phyloP scores from a whole-genome alignment of 164 flowering plant genomes.

The Liriodendron chinense region DNA sequence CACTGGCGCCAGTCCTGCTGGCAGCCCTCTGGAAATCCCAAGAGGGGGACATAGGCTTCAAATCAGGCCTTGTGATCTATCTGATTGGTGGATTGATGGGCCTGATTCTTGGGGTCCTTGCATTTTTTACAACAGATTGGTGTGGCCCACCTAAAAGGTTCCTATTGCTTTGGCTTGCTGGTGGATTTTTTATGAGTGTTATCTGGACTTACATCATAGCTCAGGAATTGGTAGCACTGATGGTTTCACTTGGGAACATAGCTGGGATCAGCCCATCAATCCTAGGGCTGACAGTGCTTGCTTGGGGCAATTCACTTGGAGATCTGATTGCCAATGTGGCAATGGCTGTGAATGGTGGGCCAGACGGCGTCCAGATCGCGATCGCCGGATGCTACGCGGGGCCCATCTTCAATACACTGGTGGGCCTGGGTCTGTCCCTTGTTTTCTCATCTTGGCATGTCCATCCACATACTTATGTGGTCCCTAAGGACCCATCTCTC shows the following conservation, averaged over 20 bases:
- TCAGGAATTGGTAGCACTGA: conserved; percentile 46
- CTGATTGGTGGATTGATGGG: conserved; percentile 27
- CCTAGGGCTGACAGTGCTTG: conserved; percentile 47
- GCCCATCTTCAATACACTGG: conserved; percentile 50
- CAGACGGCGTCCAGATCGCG: conserved; percentile 45
- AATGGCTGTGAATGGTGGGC: conserved; percentile 36
- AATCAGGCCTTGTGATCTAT: conserved; percentile 13
- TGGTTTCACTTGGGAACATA: conserved; percentile 44
- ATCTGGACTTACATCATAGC: conserved; percentile 58
- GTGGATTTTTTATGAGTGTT: conserved; percentile 59
- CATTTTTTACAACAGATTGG: conserved; percentile 24
- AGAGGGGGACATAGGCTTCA: conserved; percentile 4
- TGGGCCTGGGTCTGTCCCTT: conserved; percentile 48
- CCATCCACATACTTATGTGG: conserved; percentile 26
- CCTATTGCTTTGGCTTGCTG: conserved; percentile 48
- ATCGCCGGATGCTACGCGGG: conserved; percentile 54
- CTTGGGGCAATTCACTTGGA: conserved; percentile 61
- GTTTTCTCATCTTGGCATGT: conserved; percentile 35
- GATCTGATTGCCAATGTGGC: conserved; percentile 48
- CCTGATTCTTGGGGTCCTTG: conserved; percentile 26
- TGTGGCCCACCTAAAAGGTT: conserved; percentile 38
- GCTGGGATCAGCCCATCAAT: conserved; percentile 40
- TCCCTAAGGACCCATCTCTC: conserved; percentile 34
- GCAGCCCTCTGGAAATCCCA: conserved; percentile 37
- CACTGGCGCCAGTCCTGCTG: conserved; percentile 43